A percentile compares a stretch with the other conserved stretches of the same genome.
These are phyloP conservation scores for Daedalea quercina DNA, from an alignment of 768 basidiomycete genomes.

Conservation along the genomic window DNA sequence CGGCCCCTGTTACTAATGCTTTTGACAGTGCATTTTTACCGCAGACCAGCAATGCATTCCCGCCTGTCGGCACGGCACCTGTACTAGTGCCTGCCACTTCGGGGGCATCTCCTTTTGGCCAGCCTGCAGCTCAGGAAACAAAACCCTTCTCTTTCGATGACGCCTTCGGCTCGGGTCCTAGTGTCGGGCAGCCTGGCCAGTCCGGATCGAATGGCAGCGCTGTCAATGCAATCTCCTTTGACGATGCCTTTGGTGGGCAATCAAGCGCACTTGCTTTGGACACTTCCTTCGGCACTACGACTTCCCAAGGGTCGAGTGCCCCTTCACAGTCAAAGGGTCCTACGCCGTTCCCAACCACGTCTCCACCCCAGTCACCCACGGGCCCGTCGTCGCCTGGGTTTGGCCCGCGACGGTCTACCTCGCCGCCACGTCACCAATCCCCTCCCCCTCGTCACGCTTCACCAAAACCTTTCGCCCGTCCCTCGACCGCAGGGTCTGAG, in stretches of 20 bases:
- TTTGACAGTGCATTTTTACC: conserved; percentile 31
- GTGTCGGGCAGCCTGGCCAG: conserved; percentile 6
- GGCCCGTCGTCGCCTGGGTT: conserved; percentile 19
- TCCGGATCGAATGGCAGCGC: conserved; percentile 12
- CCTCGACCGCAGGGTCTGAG: conserved; percentile 50
- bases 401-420: conserved; percentile 19
- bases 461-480: conserved; percentile 42
- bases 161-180: conserved; percentile 31
- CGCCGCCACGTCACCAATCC: conserved; percentile 44
- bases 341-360: conserved; percentile 32
- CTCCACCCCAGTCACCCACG: conserved; percentile 35
- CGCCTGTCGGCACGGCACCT: conserved; percentile 9
- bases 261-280: conserved; percentile 36
- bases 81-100: conserved; percentile 4
- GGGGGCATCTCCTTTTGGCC: conserved; percentile 1
- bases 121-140: conserved; percentile 5
- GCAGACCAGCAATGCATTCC: conserved; percentile 3
- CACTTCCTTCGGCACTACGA: conserved; percentile 28
- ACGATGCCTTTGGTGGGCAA: conserved; percentile 52
- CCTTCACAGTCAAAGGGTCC: conserved; percentile 12
- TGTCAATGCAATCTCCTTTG: conserved; percentile 33
- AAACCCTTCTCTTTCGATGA: conserved; percentile 37
- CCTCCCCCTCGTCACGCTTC: conserved; percentile 47
- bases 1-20: conserved; percentile 3
- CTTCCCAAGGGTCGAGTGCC: conserved; percentile 26